phyloP scores from a whole-genome alignment of 2,329 filamentous ascomycete species.

The Xylariomycetidae sp. region DNA sequence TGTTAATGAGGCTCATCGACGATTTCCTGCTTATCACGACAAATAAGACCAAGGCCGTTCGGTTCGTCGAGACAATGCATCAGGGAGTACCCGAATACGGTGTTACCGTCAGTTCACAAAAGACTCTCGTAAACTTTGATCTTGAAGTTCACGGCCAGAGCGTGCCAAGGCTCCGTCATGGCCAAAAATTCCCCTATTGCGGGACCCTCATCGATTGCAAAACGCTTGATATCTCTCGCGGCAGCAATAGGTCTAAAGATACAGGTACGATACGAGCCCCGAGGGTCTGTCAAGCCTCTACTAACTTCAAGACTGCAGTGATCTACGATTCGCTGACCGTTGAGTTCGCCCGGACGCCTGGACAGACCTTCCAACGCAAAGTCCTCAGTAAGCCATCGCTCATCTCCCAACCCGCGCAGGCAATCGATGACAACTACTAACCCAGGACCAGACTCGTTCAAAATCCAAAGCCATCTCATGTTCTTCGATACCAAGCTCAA shows the following conservation, averaged over 20 bases:
- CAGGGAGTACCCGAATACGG: constrained; percentile 74
- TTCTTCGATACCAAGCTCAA: constrained; percentile 81
- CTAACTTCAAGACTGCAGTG: constrained; percentile 28
- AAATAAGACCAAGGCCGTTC: constrained; percentile 58
- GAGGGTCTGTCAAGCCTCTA: constrained; percentile 13
- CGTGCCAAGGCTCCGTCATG: constrained; percentile 42
- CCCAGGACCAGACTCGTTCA: constrained; percentile 65
- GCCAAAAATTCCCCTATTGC: constrained; percentile 76
- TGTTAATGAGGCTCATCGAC: constrained; percentile 81
- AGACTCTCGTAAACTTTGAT: constrained; percentile 83
- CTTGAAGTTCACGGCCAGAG: constrained; percentile 48
- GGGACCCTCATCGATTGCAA: constrained; percentile 71
- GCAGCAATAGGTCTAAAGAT: constrained; percentile 44
- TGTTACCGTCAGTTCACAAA: constrained; percentile 68
- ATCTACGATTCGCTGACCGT: constrained; percentile 73
- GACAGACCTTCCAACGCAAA: constrained; percentile 76
- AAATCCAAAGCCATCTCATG: constrained; percentile 80
- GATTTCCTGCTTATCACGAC: constrained; percentile 89
- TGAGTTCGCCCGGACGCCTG: constrained; percentile 67
- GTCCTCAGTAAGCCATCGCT: constrained; percentile 53
- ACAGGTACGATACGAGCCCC: constrained; percentile 43
- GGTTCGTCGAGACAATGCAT: constrained; percentile 79
- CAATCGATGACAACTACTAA: constrained; percentile 6
- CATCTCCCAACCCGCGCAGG: background rate
- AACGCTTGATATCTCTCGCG: constrained; percentile 71